phyloP scores from a whole-genome alignment of 306 rosid genomes.

The Arachis hypogaea region DNA sequence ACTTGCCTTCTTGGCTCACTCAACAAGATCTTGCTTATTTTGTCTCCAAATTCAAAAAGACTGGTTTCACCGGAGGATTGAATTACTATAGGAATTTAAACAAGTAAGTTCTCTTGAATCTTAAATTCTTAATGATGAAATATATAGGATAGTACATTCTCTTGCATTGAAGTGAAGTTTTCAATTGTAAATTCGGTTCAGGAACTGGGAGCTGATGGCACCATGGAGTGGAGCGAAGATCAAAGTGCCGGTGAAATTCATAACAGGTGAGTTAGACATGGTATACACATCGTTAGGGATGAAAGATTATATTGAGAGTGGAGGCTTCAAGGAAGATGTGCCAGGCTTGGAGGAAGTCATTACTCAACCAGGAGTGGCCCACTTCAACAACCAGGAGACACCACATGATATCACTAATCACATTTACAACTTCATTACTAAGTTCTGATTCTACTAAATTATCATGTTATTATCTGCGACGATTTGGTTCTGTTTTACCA shows the following conservation, averaged over 20 bases:
- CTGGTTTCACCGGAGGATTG: constrained; percentile 49
- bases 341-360: constrained; percentile 46
- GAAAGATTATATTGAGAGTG: constrained; percentile 41
- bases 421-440: constrained; percentile 41
- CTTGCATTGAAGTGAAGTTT: too few species aligned
- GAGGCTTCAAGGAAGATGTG: constrained; percentile 48
- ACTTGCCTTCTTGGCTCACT: constrained; percentile 52
- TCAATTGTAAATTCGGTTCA: not conserved
- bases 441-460: constrained; percentile 6
- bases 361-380: constrained; percentile 45
- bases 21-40: constrained; percentile 43
- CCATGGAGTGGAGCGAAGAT: constrained; percentile 42
- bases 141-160: too few species aligned
- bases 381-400: constrained; percentile 49
- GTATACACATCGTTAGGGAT: constrained; percentile 30
- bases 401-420: constrained; percentile 33
- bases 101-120: constrained; percentile 14
- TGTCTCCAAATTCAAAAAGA: constrained; percentile 43
- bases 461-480: too few species aligned
- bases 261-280: constrained; percentile 41
- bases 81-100: constrained; percentile 51
- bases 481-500: too few species aligned
- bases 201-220: constrained; percentile 48
- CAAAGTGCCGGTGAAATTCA: constrained; percentile 34
- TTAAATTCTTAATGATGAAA: too few species aligned